These are phyloP conservation scores for Suillus decipiens DNA, from an alignment of 768 basidiomycete genomes.

Conservation along the genomic window DNA sequence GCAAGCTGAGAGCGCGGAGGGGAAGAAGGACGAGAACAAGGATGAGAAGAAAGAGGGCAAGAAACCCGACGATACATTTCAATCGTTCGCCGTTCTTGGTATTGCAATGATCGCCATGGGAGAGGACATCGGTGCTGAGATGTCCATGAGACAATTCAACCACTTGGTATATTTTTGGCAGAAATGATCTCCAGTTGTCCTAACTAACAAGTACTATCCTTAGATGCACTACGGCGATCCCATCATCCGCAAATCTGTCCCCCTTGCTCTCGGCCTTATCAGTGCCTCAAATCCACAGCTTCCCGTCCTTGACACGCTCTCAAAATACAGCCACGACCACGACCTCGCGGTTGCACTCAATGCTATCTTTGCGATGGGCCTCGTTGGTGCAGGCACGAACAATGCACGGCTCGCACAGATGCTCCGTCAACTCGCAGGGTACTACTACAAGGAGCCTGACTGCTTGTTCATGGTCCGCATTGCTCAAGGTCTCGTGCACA, in stretches of 20 bases:
- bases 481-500: slow-evolving; percentile 95
- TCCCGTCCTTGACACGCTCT: slow-evolving; percentile 92
- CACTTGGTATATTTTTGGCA: slow-evolving; percentile 68
- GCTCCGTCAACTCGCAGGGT: slow-evolving; percentile 95
- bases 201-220: slow-evolving; percentile 20
- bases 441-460: slow-evolving; percentile 97
- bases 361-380: slow-evolving; percentile 98
- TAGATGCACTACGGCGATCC: slow-evolving; percentile 99
- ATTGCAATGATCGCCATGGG: slow-evolving; percentile 87
- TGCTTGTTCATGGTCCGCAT: slow-evolving; percentile 96
- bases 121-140: slow-evolving; percentile 96
- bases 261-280: slow-evolving; percentile 92
- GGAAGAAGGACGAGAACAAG: slow-evolving; percentile 38
- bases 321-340: slow-evolving; percentile 98
- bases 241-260: slow-evolving; percentile 86
- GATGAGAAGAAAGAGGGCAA: slow-evolving; percentile 54
- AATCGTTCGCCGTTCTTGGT: slow-evolving; percentile 91
- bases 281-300: slow-evolving; percentile 96
- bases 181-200: not conserved
- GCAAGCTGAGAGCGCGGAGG: slow-evolving; percentile 32
- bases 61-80: slow-evolving; percentile 67
- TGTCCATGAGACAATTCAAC: slow-evolving; percentile 97
- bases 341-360: slow-evolving; percentile 96
- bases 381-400: slow-evolving; percentile 98
- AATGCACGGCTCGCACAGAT: slow-evolving; percentile 97